Conservation (phyloP, 2,329 filamentous ascomycete species). For the Trichoderma afroharzianum region DNA sequence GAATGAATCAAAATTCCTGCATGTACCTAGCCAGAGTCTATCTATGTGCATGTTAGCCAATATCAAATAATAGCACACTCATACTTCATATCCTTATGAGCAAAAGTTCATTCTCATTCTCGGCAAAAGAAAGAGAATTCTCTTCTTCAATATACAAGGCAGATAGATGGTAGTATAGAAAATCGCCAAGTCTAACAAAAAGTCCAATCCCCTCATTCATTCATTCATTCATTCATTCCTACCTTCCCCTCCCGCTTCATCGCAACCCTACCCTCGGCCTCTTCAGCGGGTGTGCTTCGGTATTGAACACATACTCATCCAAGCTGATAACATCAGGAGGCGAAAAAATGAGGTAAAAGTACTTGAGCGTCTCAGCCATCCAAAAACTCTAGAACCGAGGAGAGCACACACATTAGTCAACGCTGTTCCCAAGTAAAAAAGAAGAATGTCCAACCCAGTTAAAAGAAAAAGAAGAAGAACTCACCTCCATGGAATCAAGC, state of each 20-base stretch:
- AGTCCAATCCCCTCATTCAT: neutral
- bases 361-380: constrained; percentile 71
- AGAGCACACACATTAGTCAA: constrained; percentile 7
- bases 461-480: constrained; percentile 22
- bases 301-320: constrained; percentile 64
- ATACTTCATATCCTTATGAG: neutral
- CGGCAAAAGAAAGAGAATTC: neutral
- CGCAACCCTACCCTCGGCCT: neutral
- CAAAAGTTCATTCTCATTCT: neutral
- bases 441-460: constrained; percentile 3
- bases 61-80: neutral
- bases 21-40: neutral
- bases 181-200: neutral
- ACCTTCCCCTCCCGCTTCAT: neutral
- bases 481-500: constrained; percentile 59
- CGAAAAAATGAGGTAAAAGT: constrained; percentile 69
- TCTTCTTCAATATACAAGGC: neutral
- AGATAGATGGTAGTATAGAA: neutral
- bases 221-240: neutral
- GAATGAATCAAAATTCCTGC: neutral
- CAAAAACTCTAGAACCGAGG: constrained; percentile 58
- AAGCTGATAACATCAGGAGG: constrained; percentile 60
- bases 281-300: constrained; percentile 45
- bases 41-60: neutral
- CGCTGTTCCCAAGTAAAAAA: neutral